Percentiles rank a stretch among this genome's conserved stretches.
These are phyloP conservation scores for Trichomonascaceae sp. DNA, from an alignment of 1,139 yeast species.

Conservation along the genomic window DNA sequence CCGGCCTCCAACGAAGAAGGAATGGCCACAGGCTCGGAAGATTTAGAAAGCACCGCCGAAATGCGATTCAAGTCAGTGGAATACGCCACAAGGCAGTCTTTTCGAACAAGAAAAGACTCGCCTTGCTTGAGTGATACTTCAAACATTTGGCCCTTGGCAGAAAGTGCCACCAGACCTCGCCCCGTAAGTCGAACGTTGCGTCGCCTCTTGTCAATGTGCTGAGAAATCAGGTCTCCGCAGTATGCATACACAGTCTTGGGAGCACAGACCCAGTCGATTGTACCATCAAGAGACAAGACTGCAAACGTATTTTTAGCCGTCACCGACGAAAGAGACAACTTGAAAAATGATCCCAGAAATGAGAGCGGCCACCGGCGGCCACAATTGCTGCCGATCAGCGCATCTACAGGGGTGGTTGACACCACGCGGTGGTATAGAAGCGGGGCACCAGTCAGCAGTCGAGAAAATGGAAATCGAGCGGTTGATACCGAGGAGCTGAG, in stretches of 20 bases:
- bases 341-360: too few relatives aligned
- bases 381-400: constrained; percentile 7
- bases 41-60: too few relatives aligned
- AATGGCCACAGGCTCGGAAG: too few relatives aligned
- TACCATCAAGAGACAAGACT: constrained; percentile 27
- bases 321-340: constrained; percentile 8
- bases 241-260: constrained; percentile 17
- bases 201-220: not conserved
- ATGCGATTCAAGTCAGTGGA: constrained; percentile 21
- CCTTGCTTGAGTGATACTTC: constrained; percentile 20
- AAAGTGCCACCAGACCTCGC: constrained; percentile 26
- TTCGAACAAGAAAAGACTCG: constrained; percentile 23
- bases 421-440: constrained; percentile 10
- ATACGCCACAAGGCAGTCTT: constrained; percentile 24
- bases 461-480: too few relatives aligned
- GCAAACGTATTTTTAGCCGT: constrained; percentile 13
- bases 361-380: too few relatives aligned
- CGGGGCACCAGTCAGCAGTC: constrained; percentile 9
- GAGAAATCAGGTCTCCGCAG: constrained; percentile 15
- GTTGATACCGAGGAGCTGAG: too few relatives aligned
- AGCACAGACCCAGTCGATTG: constrained; percentile 24
- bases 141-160: constrained; percentile 23
- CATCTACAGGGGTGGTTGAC: constrained; percentile 10
- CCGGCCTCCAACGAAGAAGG: too few relatives aligned
- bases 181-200: constrained; percentile 23